phyloP scores from a whole-genome alignment of 345 rosid genomes.

The Eucalyptus paniculata region DNA sequence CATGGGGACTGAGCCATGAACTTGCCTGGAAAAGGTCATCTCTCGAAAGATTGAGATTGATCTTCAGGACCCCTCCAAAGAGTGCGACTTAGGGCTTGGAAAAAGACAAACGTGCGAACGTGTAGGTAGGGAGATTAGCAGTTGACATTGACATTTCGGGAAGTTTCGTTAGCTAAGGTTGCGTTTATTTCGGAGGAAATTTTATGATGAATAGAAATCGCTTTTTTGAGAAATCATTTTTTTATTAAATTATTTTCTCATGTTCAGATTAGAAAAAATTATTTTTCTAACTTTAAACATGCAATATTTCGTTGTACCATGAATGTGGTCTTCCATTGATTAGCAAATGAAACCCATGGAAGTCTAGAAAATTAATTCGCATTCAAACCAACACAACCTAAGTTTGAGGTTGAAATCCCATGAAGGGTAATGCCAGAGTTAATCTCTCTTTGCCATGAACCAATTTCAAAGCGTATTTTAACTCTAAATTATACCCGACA shows the following conservation, averaged over 20 bases:
- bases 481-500: neutral
- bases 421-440: neutral
- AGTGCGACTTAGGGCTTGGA: neutral
- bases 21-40: neutral
- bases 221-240: neutral
- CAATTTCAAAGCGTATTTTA: neutral
- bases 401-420: neutral
- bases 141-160: neutral
- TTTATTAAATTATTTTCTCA: neutral
- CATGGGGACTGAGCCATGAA: neutral
- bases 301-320: neutral
- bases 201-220: neutral
- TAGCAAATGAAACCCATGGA: neutral
- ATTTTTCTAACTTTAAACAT: neutral
- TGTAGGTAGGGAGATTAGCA: neutral
- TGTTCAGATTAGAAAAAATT: neutral
- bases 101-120: neutral
- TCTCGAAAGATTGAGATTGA: neutral
- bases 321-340: too few relatives aligned
- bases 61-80: neutral
- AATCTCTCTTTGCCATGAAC: neutral
- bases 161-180: neutral
- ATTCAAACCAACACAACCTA: neutral
- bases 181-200: neutral
- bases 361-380: neutral